Percentiles rank a stretch among this genome's conserved stretches.
These are phyloP conservation scores for Phytophthora meadii DNA, from an alignment of 352 stramenopile species.

Conservation along the genomic window DNA sequence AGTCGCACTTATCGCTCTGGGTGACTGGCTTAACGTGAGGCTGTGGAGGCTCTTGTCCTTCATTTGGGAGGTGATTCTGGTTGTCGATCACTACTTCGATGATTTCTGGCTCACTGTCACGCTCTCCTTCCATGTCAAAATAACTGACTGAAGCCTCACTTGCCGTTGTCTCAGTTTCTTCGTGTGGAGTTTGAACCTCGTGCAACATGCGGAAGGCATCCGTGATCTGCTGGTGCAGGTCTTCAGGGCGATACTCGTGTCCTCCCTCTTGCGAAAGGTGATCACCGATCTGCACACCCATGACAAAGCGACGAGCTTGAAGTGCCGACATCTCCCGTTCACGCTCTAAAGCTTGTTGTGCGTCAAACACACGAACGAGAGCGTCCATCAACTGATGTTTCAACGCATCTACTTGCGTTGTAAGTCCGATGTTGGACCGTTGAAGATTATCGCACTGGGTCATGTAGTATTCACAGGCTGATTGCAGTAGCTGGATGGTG, in stretches of 20 bases:
- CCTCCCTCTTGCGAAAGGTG: conserved; percentile 9
- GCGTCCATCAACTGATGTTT: conserved; percentile 33
- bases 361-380: conserved; percentile 28
- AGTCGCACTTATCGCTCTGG: conserved; percentile 29
- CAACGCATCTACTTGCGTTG: conserved; percentile 18
- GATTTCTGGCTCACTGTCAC: neutral
- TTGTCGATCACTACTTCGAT: neutral
- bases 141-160: neutral
- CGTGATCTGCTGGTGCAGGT: conserved; percentile 17
- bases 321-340: conserved; percentile 26
- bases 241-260: neutral
- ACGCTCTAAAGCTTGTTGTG: conserved; percentile 22
- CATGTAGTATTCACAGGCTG: conserved; percentile 40
- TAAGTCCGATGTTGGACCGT: conserved; percentile 22
- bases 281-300: conserved; percentile 9
- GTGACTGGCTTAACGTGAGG: neutral
- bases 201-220: conserved; percentile 16
- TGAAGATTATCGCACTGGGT: conserved; percentile 26
- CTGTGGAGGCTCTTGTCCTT: conserved; percentile 1
- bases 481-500: conserved; percentile 32
- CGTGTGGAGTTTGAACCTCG: neutral
- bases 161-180: conserved; percentile 7
- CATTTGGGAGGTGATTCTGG: conserved; percentile 1
- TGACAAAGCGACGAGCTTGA: conserved; percentile 18
- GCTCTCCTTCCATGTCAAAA: neutral